Base-by-base conservation (phyloP, 805 yeast genomes). In the Monosporozyma servazzii region DNA sequence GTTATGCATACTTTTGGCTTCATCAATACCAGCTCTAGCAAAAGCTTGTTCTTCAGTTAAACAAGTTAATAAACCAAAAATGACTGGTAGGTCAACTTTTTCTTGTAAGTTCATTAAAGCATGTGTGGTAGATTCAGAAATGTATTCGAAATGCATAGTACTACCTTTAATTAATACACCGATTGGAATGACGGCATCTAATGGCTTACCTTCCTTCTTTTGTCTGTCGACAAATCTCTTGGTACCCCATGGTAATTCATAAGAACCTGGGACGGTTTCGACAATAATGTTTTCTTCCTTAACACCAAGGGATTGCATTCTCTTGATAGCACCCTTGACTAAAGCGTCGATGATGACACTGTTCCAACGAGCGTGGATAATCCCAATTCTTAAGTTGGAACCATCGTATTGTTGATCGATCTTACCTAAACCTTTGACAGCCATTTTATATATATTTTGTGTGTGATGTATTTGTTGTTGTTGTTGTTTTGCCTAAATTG, bases 71-170 rank as follows among this genome's bases (percentile, higher is more conserved):
- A 93, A 81, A 56, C 99, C 99, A 65, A 89, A 93, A 56, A 93
- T 88, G 41, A 93, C 87, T 8, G 99, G 98, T 53, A 78, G 75
- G 51, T 77, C 69, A 46, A 85, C 66, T 48, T 79, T 76, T 54
- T 82, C 80, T 68, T 89, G 95, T 60, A 88, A 70, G 55, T 75
- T 73, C 97, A 91, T 90, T 59, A 93, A 73, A 50, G 86, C 91
- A 56, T 83, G 80, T 9, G 96, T 82, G 18, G 85, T 88, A 3
- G 96, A 72, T 53, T 93, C 98, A 66, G 96, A 86, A 61, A 93
- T 93, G 73, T 91, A 93, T 71, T 93, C 99, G 66, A 93, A 93
- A 72, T 93, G 99, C 96, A 89, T 89, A 37, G 98, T 93, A 39
- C 90, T 82, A 50, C 99, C 99, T 73, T 93, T 93, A 71, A 93